phyloP scores from a whole-genome alignment of 2,329 filamentous ascomycete genomes.

The Fusarium concolor region DNA sequence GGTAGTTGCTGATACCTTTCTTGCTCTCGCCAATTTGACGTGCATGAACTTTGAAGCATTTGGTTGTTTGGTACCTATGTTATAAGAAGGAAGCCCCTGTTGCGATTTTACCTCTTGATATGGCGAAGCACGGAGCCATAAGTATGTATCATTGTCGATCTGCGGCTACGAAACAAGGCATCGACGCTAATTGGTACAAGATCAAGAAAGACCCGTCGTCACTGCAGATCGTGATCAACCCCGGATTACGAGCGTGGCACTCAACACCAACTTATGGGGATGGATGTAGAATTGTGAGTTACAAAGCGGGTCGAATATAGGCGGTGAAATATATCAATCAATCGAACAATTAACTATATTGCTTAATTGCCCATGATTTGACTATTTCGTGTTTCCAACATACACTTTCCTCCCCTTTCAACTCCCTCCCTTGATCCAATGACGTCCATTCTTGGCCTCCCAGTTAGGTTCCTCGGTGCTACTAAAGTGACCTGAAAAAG shows the following conservation, averaged over 20 bases:
- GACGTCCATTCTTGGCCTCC: conserved; percentile 16
- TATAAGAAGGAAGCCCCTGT: background rate
- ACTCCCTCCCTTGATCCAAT: conserved; percentile 8
- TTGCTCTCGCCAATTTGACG: background rate
- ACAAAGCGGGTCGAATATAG: background rate
- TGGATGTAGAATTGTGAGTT: background rate
- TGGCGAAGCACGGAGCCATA: background rate
- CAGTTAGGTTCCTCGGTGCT: background rate
- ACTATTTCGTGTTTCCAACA: background rate
- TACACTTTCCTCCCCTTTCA: background rate
- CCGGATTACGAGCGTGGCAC: conserved; percentile 7
- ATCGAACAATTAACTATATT: background rate
- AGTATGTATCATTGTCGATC: conserved; percentile 5
- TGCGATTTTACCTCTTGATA: background rate
- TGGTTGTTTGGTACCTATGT: no score
- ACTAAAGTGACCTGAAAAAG: conserved; percentile 14
- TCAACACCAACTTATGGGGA: conserved; percentile 13
- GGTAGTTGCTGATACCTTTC: conserved; percentile 8
- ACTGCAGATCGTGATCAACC: conserved; percentile 34
- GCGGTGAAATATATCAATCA: background rate
- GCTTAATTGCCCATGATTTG: background rate
- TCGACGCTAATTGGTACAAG: conserved; percentile 26
- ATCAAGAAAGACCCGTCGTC: conserved; percentile 1
- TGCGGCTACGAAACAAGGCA: conserved; percentile 26
- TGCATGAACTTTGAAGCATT: background rate